Conservation (phyloP, 2,329 filamentous ascomycete species). For the Paecilomyces sp. region DNA sequence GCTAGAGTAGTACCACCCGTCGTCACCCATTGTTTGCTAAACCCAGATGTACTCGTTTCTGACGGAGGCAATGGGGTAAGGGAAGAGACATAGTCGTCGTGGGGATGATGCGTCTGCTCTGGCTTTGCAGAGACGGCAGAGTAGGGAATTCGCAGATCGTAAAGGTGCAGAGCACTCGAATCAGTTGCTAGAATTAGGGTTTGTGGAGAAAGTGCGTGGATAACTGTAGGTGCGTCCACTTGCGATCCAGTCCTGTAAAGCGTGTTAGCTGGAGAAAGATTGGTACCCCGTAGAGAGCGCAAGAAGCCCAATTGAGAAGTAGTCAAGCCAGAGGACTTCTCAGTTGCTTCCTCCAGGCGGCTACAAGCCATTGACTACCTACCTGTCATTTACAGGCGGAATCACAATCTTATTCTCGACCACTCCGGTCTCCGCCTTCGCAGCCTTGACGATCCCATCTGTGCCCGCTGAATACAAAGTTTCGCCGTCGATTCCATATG, state of each 20-base stretch:
- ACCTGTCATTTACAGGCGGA: slow-evolving; percentile 45
- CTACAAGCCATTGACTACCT: slow-evolving; percentile 12
- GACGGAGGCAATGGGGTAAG: slow-evolving; percentile 76
- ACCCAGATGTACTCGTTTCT: slow-evolving; percentile 75
- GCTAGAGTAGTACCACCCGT: slow-evolving; percentile 88
- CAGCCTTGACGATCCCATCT: slow-evolving; percentile 57
- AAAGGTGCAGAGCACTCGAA: slow-evolving; percentile 79
- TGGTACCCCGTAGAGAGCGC: not conserved
- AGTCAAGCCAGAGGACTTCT: not conserved
- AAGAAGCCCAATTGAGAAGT: not conserved
- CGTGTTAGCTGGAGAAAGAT: slow-evolving; percentile 1
- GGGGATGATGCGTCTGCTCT: slow-evolving; percentile 73
- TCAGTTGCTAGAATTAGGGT: slow-evolving; percentile 85
- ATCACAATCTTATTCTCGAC: slow-evolving; percentile 79
- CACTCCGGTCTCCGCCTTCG: slow-evolving; percentile 51
- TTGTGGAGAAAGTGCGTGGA: slow-evolving; percentile 80
- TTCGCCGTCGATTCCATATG: slow-evolving; percentile 70
- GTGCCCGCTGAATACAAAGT: slow-evolving; percentile 56
- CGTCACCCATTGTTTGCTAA: slow-evolving; percentile 89
- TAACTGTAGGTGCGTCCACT: slow-evolving; percentile 68
- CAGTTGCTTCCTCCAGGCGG: not conserved
- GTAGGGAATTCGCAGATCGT: slow-evolving; percentile 65
- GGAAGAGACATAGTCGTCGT: slow-evolving; percentile 88
- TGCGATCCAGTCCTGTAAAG: slow-evolving; percentile 32
- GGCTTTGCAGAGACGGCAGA: slow-evolving; percentile 55